These are phyloP conservation scores for Hypoxylon crocopeplum DNA, from an alignment of 495 filamentous ascomycete genomes.

Conservation along the genomic window DNA sequence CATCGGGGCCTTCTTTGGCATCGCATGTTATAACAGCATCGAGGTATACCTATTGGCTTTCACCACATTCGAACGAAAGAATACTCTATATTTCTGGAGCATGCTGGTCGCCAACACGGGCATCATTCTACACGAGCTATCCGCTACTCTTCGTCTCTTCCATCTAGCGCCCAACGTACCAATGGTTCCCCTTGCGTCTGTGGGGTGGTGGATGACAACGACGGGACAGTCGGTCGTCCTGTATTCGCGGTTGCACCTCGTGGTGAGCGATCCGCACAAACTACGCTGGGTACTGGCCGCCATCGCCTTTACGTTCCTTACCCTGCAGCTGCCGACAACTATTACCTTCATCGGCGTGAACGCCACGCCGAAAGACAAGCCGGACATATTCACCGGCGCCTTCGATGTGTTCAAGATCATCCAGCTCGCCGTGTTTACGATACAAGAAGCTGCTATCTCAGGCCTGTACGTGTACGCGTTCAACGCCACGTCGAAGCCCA, in stretches of 20 bases:
- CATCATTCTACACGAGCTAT: conserved; percentile 61
- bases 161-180: conserved; percentile 42
- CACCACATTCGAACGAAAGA: conserved; percentile 47
- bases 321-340: conserved; percentile 60
- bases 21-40: conserved; percentile 49
- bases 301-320: conserved; percentile 63
- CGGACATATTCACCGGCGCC: conserved; percentile 45
- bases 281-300: conserved; percentile 61
- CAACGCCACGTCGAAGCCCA: conserved; percentile 55
- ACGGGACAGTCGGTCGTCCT: conserved; percentile 71
- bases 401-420: conserved; percentile 65
- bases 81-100: conserved; percentile 53
- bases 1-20: conserved; percentile 36
- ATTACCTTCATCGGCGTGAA: conserved; percentile 55
- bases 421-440: conserved; percentile 62
- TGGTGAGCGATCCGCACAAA: conserved; percentile 52
- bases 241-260: conserved; percentile 69
- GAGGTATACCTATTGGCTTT: conserved; percentile 57
- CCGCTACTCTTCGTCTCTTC: conserved; percentile 57
- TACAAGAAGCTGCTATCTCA: conserved; percentile 65
- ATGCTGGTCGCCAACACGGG: conserved; percentile 54
- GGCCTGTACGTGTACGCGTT: conserved; percentile 65
- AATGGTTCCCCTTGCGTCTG: conserved; percentile 48
- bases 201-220: conserved; percentile 70
- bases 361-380: conserved; percentile 49